Evolutionary conservation across 331 rosid genomes (phyloP).

Genomic region (Erythrophleum ivorense): DNA sequence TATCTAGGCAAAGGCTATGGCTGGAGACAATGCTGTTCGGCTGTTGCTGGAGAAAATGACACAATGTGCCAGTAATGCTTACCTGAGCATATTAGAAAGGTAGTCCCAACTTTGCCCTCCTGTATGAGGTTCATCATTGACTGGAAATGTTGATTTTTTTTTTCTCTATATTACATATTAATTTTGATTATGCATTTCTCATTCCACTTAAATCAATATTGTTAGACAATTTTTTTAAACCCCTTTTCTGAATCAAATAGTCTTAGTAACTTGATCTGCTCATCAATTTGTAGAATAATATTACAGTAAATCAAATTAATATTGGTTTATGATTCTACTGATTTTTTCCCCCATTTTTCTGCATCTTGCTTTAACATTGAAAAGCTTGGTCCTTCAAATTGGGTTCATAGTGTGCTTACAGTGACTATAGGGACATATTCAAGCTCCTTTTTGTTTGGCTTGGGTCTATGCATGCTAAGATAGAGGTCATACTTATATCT

Average conservation of each 20-base stretch:
- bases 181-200: constrained; percentile 9
- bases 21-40: constrained; percentile 92
- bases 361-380: not conserved
- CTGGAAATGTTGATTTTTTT: constrained; percentile 7
- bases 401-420: too few species aligned
- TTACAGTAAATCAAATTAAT: not conserved
- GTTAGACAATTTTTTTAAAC: not conserved
- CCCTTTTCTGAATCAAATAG: not conserved
- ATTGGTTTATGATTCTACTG: not conserved
- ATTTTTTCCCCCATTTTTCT: not conserved
- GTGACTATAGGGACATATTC: too few species aligned
- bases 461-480: too few species aligned
- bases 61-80: constrained; percentile 90
- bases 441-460: too few species aligned
- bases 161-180: not conserved
- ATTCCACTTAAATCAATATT: not conserved
- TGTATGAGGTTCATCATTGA: constrained; percentile 26
- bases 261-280: not conserved
- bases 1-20: constrained; percentile 98
- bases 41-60: constrained; percentile 93
- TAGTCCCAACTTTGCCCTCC: constrained; percentile 33
- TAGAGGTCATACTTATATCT: too few species aligned
- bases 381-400: too few species aligned
- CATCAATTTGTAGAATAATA: not conserved
- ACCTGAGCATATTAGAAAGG: constrained; percentile 95